Conservation (phyloP, 176 grass and related monocot genomes). For the Raddia guianensis region DNA sequence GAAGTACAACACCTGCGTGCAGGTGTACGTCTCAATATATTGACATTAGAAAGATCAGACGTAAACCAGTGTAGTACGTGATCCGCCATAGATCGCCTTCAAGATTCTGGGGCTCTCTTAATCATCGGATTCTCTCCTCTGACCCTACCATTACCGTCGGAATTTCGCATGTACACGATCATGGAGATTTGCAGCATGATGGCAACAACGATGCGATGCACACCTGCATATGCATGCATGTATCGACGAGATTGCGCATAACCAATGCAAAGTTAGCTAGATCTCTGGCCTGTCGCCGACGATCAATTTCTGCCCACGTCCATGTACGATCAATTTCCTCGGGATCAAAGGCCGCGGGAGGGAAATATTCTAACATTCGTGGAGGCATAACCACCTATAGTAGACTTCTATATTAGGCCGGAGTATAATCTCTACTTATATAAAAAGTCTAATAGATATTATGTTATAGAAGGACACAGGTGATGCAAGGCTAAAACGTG, state of each 20-base stretch:
- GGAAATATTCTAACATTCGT: too few relatives aligned
- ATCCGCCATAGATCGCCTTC: conserved; percentile 13
- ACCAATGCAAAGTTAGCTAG: not conserved
- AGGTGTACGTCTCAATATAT: not conserved
- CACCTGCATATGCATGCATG: not conserved
- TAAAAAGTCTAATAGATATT: too few relatives aligned
- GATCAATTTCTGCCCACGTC: not conserved
- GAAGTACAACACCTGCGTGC: not conserved
- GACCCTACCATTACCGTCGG: conserved; percentile 5
- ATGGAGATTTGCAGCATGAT: conserved; percentile 29
- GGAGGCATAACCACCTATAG: too few relatives aligned
- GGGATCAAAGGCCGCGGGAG: too few relatives aligned
- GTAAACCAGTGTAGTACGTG: not conserved
- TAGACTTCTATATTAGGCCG: too few relatives aligned
- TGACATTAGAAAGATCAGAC: not conserved
- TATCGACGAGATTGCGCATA: not conserved
- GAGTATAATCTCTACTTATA: too few relatives aligned
- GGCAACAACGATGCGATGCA: not conserved
- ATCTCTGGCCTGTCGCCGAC: not conserved
- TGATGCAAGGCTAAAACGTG: too few relatives aligned
- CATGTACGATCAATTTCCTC: not conserved
- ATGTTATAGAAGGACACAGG: too few relatives aligned
- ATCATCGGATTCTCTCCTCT: conserved; percentile 37
- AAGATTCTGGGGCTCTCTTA: conserved; percentile 6
- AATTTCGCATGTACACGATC: not conserved